A percentile compares a stretch with the other conserved stretches of the same genome.
These are phyloP conservation scores for Cyberlindnera petersonii DNA, from an alignment of 805 yeast genomes.

Conservation along the genomic window DNA sequence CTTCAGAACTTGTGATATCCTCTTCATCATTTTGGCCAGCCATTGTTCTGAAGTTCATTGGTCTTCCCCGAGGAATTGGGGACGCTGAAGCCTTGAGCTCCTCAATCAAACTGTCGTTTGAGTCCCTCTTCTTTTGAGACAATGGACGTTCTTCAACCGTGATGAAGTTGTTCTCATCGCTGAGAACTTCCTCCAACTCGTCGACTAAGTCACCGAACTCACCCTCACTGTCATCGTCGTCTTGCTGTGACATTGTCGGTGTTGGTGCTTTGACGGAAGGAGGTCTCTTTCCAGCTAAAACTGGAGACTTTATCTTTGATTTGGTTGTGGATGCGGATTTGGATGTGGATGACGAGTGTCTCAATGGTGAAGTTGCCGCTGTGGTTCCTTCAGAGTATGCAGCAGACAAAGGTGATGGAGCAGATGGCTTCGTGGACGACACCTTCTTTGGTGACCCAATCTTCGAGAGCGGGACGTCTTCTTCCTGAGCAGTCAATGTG, in stretches of 20 bases:
- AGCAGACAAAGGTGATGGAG: constrained; percentile 14
- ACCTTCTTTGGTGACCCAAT: constrained; percentile 9
- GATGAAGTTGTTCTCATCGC: constrained; percentile 9
- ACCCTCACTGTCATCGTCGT: too few relatives aligned
- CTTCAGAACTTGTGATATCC: constrained; percentile 27
- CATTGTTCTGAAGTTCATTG: constrained; percentile 24
- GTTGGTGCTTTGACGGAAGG: constrained; percentile 18
- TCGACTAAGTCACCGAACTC: constrained; percentile 24
- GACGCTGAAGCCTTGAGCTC: constrained; percentile 3
- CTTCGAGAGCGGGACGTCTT: constrained; percentile 16
- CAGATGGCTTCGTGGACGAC: constrained; percentile 2
- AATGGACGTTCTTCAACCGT: constrained; percentile 10
- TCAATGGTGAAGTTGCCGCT: constrained; percentile 12
- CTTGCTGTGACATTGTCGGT: constrained; percentile 15
- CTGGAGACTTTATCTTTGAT: too few relatives aligned
- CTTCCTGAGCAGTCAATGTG: constrained; percentile 11
- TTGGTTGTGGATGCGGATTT: constrained; percentile 7
- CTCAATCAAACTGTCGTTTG: background rate
- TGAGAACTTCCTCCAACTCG: constrained; percentile 23
- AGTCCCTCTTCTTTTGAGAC: background rate
- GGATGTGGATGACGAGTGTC: constrained; percentile 7
- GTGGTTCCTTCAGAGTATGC: background rate
- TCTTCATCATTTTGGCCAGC: constrained; percentile 26
- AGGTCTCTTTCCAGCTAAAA: constrained; percentile 21
- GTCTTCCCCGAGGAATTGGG: constrained; percentile 11